Evolutionary conservation across 352 stramenopile species (phyloP), one percentile per base, ranked within the genome.

Genomic region (Pythium oligandrum): DNA sequence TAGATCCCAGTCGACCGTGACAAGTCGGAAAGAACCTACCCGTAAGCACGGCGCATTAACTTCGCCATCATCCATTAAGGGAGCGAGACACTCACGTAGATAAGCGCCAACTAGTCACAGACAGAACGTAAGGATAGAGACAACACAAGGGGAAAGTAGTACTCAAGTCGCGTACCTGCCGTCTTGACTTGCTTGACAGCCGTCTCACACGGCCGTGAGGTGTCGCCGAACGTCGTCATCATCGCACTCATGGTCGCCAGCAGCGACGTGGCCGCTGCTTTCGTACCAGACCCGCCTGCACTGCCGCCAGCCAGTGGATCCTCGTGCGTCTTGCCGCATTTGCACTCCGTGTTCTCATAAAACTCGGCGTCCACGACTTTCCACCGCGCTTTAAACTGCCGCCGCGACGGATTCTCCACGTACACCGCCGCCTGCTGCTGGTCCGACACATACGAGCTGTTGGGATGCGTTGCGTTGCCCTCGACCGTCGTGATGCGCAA

Each of bases 211-310:
- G 80, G 80, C 10, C 68, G 64, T 7, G 69, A 70, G 12, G 51
- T 64, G 49, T 94, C 83, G 4, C 83, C 83, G 59, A 92, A 94
- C 10, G 81, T 92, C 53, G 71, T 88, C 75, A 94, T 90, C 79
- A 93, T 93, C 6, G 77, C 68, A 31, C 73, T 78, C 48, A 94
- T 83, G 4, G 80, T 88, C 39, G 71, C 43, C 12, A 90, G 59
- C 48, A 78, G 48, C 12, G 71, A 26, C 17, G 17, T 26, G 17
- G 17, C 17, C 17, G 17, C 17, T 26, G 17, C 17, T 26, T 26
- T 26, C 17, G 17, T 26, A 26, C 17, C 17, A 26, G 17, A 26
- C 17, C 17, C 17, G 17, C 17, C 17, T 26, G 17, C 17, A 26
- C 17, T 26, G 17, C 17, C 17, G 17, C 17, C 17, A 26, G 17